Base-by-base conservation (phyloP, 352 stramenopile genomes). In the Phytophthora capsici region DNA sequence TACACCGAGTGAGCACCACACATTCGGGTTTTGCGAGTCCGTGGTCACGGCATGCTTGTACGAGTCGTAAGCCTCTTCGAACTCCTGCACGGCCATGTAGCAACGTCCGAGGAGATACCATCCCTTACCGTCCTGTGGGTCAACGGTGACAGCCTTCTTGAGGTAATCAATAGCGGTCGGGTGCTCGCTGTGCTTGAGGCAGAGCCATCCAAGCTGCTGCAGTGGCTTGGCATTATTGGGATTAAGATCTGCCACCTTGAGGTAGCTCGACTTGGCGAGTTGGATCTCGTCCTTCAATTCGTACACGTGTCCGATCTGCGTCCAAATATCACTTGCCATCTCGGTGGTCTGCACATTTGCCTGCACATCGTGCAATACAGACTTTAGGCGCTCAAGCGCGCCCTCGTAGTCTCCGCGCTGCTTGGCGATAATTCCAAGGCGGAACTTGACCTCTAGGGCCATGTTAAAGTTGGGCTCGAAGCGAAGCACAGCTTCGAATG, bases 1-100 rank as follows among this genome's bases (percentile, higher is more conserved):
- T n/a, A 97, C 89, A 20, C 89, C 89, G 1, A 97, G 77, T 10
- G 89, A 97, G 66, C 89, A 97, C 89, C 89, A 97, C 13, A 96
- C 88, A 71, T 97, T 96, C 38, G 89, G 88, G 71, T 97, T 96
- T 71, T 95, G 87, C 51, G 90, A 90, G 66, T 96, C 88, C 19
- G 86, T 91, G 17, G 90, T 96, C 40, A 96, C 85, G 0, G 88
- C 86, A 49, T 94, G 84, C 66, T 97, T 95, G 73, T 97, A 97
- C 19, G 90, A 91, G 63, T 94, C 84, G 55, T 96, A 97, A 2
- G 90, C 90, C 60, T 95, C 84, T 65, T 96, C 88, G 63, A 96
- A 95, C 70, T 96, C 88, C 51, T 95, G 86, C 2, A 94, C 88
- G 6, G 90, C 90, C 90, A 97, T 97, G 73, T 97, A 97, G 71